phyloP scores from a whole-genome alignment of 352 stramenopile species.

The Phytophthora quininea region DNA sequence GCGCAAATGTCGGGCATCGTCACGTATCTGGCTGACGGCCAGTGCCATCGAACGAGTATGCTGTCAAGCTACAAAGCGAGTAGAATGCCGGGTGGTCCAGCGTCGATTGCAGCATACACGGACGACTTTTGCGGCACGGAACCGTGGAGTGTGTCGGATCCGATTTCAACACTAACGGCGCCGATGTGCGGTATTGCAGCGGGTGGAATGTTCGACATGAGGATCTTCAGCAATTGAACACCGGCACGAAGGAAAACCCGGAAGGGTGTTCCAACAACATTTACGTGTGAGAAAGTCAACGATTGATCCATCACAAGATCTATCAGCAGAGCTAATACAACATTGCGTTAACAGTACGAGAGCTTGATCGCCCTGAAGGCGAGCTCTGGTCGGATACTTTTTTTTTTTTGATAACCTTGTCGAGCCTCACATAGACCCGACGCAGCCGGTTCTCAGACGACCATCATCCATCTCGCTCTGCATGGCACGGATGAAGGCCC shows the following conservation, averaged over 20 bases:
- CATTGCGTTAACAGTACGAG: neutral
- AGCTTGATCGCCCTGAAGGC: neutral
- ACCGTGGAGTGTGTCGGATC: neutral
- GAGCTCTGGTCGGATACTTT: neutral
- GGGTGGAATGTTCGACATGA: conserved; percentile 10
- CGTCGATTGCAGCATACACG: neutral
- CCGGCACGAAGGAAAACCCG: neutral
- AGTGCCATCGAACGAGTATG: neutral
- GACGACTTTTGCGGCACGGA: neutral
- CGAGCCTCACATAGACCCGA: neutral
- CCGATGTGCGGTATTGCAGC: neutral
- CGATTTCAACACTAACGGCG: neutral
- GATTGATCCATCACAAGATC: too few species aligned
- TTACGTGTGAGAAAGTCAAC: too few species aligned
- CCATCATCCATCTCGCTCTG: neutral
- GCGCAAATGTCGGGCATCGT: neutral
- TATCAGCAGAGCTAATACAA: too few species aligned
- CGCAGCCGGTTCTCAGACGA: neutral
- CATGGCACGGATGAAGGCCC: conserved; percentile 17
- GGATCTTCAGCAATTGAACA: neutral
- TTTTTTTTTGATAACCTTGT: neutral
- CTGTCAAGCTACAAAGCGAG: neutral
- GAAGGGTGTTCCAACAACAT: too few species aligned
- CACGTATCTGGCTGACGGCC: neutral
- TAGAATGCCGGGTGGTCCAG: neutral